Base-by-base conservation (phyloP, 2,329 filamentous ascomycete genomes). In the Cercospora sp. region DNA sequence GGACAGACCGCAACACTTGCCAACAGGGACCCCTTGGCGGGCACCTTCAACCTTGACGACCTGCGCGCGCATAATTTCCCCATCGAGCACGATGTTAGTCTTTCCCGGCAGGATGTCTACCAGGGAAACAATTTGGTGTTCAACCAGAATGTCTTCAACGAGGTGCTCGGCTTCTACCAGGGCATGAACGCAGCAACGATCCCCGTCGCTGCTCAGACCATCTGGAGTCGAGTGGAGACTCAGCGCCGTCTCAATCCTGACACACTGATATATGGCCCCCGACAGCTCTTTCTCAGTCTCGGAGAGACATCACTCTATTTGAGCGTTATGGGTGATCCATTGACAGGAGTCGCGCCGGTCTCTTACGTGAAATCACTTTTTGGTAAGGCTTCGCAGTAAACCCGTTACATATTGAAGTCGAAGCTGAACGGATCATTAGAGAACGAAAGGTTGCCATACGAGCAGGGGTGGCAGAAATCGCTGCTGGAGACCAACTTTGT, bases 31-130 rank as follows among this genome's bases (percentile, higher is more conserved):
- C 70, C 6, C 45, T 40, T 68, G 8, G 40, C 59, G n/a, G 30
- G 42, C 33, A 58, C 48, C 4, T 65, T 57, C 48, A 59, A 65
- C 26, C 26, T 65, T n/a, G 48, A 31, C 13, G 40, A 65, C 13
- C 31, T 65, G 9, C 30, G 48, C n/a, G 42, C 51, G 20, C 64
- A 66, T 20, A 66, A 76, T 66, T 75, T 74, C 28, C 71, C 74
- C 10, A 79, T 79, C 59, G 78, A 80, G 68, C 77, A 79, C 69
- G 77, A 79, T 65, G 76, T 69, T 20, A 74, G 72, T 18, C 64
- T 79, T 31, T 75, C 71, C n/a, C 73, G 78, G 28, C 69, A 73
- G 7, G 78, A 80, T 65, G 66, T 70, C 33, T 74, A 67, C 61
- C 75, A 28, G 76, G 78, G 40, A 3, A 45, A 45, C 40, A 45